Conservation (phyloP, 148 eudicot species). For the Cornus florida region DNA sequence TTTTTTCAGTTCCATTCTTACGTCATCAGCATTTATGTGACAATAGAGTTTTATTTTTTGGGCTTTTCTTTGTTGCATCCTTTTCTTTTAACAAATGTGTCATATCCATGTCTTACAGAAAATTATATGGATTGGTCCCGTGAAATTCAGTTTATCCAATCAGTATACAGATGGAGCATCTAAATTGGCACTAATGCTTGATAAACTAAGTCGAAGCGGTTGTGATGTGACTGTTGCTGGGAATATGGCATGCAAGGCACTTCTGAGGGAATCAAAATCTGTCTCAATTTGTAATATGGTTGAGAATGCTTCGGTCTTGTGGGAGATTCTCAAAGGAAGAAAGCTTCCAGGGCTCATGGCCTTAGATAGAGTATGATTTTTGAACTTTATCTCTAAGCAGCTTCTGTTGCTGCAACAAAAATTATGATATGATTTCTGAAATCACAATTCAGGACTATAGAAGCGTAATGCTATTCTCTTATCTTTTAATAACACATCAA, state of each 20-base stretch:
- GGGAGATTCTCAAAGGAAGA: slow-evolving; percentile 81
- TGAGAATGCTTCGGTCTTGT: slow-evolving; percentile 61
- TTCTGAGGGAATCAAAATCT: slow-evolving; percentile 27
- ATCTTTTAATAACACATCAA: no score
- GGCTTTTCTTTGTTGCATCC: not conserved
- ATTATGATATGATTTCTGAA: not conserved
- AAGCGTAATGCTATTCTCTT: not conserved
- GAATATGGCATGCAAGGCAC: slow-evolving; percentile 45
- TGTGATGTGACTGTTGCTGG: slow-evolving; percentile 66
- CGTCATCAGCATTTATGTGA: not conserved
- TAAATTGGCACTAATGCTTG: slow-evolving; percentile 51
- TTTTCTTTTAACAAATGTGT: slow-evolving; percentile 15
- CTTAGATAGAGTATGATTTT: slow-evolving; percentile 67
- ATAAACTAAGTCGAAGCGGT: slow-evolving; percentile 39
- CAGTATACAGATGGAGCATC: slow-evolving; percentile 39
- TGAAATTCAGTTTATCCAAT: slow-evolving; percentile 41
- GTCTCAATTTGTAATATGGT: slow-evolving; percentile 34
- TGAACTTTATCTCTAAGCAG: not conserved
- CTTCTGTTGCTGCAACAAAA: not conserved
- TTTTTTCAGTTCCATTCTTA: not conserved
- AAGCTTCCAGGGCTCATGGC: slow-evolving; percentile 86
- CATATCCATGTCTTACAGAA: slow-evolving; percentile 42
- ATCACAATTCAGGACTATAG: no score
- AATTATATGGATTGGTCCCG: slow-evolving; percentile 76
- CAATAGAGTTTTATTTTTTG: not conserved